Evolutionary conservation across 495 filamentous ascomycete genomes (phyloP), one percentile per base, ranked within the genome.

Genomic region (Neurospora africana): DNA sequence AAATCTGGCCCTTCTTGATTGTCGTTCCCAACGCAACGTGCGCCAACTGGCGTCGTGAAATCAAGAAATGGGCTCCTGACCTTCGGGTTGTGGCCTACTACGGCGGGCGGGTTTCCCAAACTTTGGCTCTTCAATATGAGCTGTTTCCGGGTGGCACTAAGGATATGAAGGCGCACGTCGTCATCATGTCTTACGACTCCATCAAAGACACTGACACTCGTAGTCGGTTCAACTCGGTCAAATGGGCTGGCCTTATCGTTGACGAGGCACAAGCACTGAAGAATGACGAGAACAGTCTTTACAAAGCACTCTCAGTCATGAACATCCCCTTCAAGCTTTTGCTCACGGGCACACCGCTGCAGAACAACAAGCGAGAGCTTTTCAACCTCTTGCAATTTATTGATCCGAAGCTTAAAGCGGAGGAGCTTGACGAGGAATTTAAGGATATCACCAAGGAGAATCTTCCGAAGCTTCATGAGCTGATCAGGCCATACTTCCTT

Each of bases 251-350:
- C 6, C 82, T 99, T 38, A 87, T 99, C 44, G 93, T 98, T 13
- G 96, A 99, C 76, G 96, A 99, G 83, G 96, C 95, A 15, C 96
- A 99, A 76, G 89, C 96, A 5, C 84, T 99, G 68, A 99, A 99
- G 80, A 98, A 95, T 73, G 94, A 98, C 75, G 89, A 91, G 76
- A 94, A 90, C 53, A 82, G 88, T 11, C 89, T 98, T 5, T 98
- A 98, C 79, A 84, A 83, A 68, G 87, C 91, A 5, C 85, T 99
- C 15, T 86, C 82, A 30, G 82, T 84, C 9, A 86, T 97, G 75
- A 92, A 90, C 27, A 88, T 92, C 41, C 89, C 89, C 0, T 97
- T 93, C 77, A 91, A 92, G 71, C 83, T 96, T 30, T 85, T 99
- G 13, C 84, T 99, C 30, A 98, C 95, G 0, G 93, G 89, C 1